phyloP scores from a whole-genome alignment of 2,329 filamentous ascomycete species.

The Paramyrothecium sp. region DNA sequence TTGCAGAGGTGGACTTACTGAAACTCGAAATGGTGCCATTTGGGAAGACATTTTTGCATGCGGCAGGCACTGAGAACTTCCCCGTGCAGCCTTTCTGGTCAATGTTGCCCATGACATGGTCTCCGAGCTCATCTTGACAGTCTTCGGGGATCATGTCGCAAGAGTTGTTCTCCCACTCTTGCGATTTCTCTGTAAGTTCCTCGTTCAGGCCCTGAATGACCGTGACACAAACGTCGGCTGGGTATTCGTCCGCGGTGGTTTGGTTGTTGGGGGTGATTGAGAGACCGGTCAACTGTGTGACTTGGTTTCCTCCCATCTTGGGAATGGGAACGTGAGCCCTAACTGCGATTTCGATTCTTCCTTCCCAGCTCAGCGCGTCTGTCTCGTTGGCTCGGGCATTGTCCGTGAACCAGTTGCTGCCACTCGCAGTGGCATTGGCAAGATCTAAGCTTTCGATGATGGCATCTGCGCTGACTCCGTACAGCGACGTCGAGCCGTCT shows the following conservation, averaged over 20 bases:
- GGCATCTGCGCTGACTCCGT: neutral
- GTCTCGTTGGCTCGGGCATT: neutral
- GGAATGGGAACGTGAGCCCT: neutral
- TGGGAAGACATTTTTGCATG: neutral
- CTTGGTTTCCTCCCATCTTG: neutral
- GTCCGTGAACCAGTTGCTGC: neutral
- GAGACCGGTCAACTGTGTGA: neutral
- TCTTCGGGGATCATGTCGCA: neutral
- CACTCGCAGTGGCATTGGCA: neutral
- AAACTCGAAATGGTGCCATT: neutral
- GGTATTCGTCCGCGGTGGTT: neutral
- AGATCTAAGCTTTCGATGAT: neutral
- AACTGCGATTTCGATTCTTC: neutral
- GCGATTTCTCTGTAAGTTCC: neutral
- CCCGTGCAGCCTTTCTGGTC: neutral
- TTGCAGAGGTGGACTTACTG: neutral
- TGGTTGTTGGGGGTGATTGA: neutral
- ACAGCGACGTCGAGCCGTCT: neutral
- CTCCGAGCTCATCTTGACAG: neutral
- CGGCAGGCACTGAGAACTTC: neutral
- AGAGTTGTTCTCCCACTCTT: neutral
- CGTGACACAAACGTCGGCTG: neutral
- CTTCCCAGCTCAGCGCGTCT: neutral
- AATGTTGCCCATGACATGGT: neutral
- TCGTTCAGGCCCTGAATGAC: neutral